phyloP scores from a whole-genome alignment of 208 protist species.

The Trypanosoma melophagium region DNA sequence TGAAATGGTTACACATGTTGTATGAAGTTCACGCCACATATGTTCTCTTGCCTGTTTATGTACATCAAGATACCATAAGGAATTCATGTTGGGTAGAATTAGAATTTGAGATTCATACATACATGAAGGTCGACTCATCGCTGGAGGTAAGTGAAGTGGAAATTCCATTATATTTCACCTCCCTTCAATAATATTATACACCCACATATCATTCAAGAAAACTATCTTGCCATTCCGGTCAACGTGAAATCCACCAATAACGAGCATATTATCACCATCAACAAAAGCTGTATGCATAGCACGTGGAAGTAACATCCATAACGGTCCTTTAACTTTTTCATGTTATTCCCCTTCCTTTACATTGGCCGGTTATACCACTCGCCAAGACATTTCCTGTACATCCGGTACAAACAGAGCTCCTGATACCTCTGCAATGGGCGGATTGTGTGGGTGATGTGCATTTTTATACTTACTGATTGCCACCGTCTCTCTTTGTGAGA shows the following conservation, averaged over 20 bases:
- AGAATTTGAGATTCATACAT: constrained; percentile 27
- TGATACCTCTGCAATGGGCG: constrained; percentile 11
- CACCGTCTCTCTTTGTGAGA: neutral
- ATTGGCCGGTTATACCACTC: neutral
- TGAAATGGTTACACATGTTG: neutral
- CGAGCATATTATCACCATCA: constrained; percentile 23
- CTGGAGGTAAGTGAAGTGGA: neutral
- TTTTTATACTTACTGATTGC: constrained; percentile 8
- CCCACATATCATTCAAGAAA: constrained; percentile 18
- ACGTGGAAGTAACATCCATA: constrained; percentile 9
- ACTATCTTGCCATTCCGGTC: neutral
- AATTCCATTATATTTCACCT: constrained; percentile 21
- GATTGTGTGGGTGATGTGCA: constrained; percentile 12
- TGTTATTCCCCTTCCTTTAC: neutral
- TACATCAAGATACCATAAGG: constrained; percentile 19
- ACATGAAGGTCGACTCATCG: constrained; percentile 9
- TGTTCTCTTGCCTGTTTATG: neutral
- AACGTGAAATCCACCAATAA: constrained; percentile 32
- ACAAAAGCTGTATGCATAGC: constrained; percentile 26
- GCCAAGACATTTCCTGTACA: neutral
- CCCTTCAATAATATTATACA: constrained; percentile 26
- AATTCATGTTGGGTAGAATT: constrained; percentile 2
- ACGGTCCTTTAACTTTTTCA: no score
- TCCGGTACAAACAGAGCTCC: constrained; percentile 14
- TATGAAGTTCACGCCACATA: constrained; percentile 12